phyloP scores from a whole-genome alignment of 345 rosid species.

The Boechera retrofracta region DNA sequence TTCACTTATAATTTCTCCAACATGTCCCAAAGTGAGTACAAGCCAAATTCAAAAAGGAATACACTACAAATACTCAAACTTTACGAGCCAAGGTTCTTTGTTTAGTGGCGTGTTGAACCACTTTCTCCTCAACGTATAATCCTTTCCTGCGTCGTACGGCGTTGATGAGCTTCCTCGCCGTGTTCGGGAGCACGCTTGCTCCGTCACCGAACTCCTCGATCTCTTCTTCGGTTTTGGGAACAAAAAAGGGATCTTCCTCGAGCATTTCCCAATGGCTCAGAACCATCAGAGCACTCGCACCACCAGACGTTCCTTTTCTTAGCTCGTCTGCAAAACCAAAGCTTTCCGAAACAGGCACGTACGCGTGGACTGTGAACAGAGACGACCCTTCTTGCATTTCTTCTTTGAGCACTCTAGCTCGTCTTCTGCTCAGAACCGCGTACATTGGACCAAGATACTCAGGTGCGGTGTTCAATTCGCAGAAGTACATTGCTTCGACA shows the following conservation, averaged over 20 bases:
- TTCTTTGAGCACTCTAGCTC: constrained; percentile 86
- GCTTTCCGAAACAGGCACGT: constrained; percentile 88
- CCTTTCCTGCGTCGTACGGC: constrained; percentile 80
- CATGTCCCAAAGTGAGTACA: constrained; percentile 22
- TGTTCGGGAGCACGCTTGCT: constrained; percentile 81
- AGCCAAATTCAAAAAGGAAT: constrained; percentile 12
- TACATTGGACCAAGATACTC: constrained; percentile 80
- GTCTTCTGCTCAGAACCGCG: constrained; percentile 75
- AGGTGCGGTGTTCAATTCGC: constrained; percentile 79
- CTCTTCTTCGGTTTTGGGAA: constrained; percentile 89
- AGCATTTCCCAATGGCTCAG: constrained; percentile 93
- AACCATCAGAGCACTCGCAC: constrained; percentile 85
- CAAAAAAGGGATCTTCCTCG: constrained; percentile 86
- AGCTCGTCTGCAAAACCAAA: constrained; percentile 91
- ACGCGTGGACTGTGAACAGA: constrained; percentile 75
- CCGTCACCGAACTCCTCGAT: constrained; percentile 91
- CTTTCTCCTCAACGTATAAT: constrained; percentile 85
- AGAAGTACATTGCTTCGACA: constrained; percentile 94
- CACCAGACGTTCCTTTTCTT: constrained; percentile 84
- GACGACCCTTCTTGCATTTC: constrained; percentile 95
- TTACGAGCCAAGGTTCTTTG: constrained; percentile 86
- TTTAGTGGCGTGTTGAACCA: constrained; percentile 84
- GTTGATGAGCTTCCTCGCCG: constrained; percentile 83
- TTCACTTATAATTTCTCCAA: not conserved
- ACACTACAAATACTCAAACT: constrained; percentile 31